Percentiles rank a stretch among this genome's conserved stretches.
Evolutionary conservation across 2,329 filamentous ascomycete genomes (phyloP).

Genomic region (Cladosporium austrohemisphaericum): DNA sequence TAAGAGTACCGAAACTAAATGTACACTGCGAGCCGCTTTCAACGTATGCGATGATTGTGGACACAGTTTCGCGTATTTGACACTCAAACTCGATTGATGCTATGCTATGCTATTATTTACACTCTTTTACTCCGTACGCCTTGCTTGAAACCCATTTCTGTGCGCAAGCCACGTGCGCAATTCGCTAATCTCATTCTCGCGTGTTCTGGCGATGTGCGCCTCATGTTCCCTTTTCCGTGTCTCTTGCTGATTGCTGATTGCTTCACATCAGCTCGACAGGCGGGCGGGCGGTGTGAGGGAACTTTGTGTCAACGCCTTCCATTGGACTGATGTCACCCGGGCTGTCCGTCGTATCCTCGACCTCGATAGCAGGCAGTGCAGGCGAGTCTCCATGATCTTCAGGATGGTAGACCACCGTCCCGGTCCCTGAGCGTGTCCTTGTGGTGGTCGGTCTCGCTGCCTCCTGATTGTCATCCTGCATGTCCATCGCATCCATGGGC

Average conservation of each 20-base stretch:
- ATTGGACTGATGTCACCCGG: conserved; percentile 48
- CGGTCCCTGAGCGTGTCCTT: conserved; percentile 47
- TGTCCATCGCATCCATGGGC: conserved; percentile 29
- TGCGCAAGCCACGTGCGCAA: no score
- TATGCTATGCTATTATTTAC: no score
- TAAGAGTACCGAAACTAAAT: no score
- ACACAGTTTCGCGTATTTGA: no score
- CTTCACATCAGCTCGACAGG: conserved; percentile 53
- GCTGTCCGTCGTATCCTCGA: conserved; percentile 56
- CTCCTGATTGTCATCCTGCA: conserved; percentile 20
- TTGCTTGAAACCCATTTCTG: no score
- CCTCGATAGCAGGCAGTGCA: conserved; percentile 58
- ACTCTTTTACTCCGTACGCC: no score
- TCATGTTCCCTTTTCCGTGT: conserved; percentile 20
- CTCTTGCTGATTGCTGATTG: no score
- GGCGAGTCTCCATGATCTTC: conserved; percentile 59
- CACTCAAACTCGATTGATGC: no score
- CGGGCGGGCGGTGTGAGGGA: conserved; percentile 52
- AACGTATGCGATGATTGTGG: no score
- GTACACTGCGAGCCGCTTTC: no score
- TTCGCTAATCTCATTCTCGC: no score
- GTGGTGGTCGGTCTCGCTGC: conserved; percentile 18
- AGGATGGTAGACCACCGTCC: conserved; percentile 61
- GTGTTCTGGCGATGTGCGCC: no score
- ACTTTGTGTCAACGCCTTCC: conserved; percentile 42